Base-by-base conservation (phyloP, 140 eudicot genomes). In the Stevia rebaudiana region DNA sequence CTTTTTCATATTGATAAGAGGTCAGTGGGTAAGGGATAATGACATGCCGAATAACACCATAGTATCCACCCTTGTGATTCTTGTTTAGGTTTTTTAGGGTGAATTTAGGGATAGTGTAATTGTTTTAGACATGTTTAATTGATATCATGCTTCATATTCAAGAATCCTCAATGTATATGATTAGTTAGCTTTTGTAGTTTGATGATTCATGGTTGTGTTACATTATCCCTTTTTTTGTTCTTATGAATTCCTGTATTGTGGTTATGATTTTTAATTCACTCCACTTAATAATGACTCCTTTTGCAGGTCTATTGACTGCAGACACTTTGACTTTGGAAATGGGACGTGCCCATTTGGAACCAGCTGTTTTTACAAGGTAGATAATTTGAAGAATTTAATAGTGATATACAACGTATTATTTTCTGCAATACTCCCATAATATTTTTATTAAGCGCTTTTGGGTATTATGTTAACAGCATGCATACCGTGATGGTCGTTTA, bases 401-500 rank as follows among this genome's bases (percentile, higher is more conserved):
- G 33, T 47, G 62, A 62, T 62, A 15, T 23, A 15, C 51, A 5
- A n/a, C 47, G 28, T 22, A 35, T 48, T 51, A 46, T 13, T 56
- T 36, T 56, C 22, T 42, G 47, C 66, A 28, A 42, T 24, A 39
- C 39, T 6, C 49, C 47, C 41, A 37, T n/a, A 24, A 15, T 69
- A 18, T 44, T 4, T 12, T 57, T 30, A 22, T 69, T 42, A 22
- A 46, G 36, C 51, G 68, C 39, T 69, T 61, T 18, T 22, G 28
- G 21, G 11, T 17, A 59, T 8, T 60, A 8, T 47, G 21, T 35
- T 74, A 50, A 47, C 95, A 91, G 96, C 98, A 91, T 87, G 91
- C 96, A 23, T 83, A 87, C 70, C 92, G 92, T 70, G 98, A 91
- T 77, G 98, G 98, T 47, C 88, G 86, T 70, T 79, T 88, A 51